Evolutionary conservation across 768 basidiomycete genomes (phyloP), one percentile per base, ranked within the genome.

Genomic region (Ramaria rubella): DNA sequence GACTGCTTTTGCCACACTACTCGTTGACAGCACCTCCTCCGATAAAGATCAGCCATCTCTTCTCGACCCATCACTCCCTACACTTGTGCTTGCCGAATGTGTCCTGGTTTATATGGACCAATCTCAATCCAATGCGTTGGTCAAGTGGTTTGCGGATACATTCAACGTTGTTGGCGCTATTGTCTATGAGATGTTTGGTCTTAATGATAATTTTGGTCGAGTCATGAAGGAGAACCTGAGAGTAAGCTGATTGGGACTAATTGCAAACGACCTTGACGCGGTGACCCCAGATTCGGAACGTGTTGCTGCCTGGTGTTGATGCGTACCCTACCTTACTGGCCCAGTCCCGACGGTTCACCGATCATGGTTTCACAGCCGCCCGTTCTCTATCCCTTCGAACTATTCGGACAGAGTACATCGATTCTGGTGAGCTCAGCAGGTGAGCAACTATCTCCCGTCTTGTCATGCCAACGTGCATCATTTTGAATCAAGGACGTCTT

Each of bases 151-250:
- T 64, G 74, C 79, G 2, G 72, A 79, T 55, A 76, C 76, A 56
- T 83, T 81, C 64, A 66, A 72, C 1, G 64, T 74, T 1, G 72
- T 82, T 1, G 84, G 82, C 26, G 59, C 67, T 12, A 69, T 92
- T 8, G 77, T 93, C 17, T 97, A 98, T 65, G 95, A 97, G 67
- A 97, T 97, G 89, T 94, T 91, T 66, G 87, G 85, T 1, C 73
- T 97, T 4, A 76, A 82, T 19, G 95, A 97, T 65, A 64, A 82
- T 0, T 98, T 98, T 70, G 96, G 95, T n/a, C 77, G 78, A 29
- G 89, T 98, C 21, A 97, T 99, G 94, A 72, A 86, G 55, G 80
- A 80, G 45, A 98, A 98, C 69, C 75, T 97, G 49, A 82, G 79
- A 75, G 94, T 90, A 60, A 57, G 73, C 61, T 29, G 56, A 30